phyloP scores from a whole-genome alignment of 371 early-diverging fungal species.

The Mortierella sp. region DNA sequence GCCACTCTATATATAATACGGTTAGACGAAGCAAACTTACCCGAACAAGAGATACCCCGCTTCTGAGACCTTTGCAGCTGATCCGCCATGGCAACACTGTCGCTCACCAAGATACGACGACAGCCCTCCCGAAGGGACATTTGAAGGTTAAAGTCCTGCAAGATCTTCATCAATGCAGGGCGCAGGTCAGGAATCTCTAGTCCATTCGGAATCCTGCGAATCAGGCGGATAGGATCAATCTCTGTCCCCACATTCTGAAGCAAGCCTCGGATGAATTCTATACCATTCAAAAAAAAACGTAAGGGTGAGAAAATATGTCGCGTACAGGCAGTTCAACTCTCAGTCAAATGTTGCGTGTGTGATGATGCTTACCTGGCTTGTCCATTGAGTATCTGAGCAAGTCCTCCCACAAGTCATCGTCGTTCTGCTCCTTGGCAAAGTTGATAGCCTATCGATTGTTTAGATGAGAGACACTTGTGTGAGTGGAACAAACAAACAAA shows the following conservation, averaged over 20 bases:
- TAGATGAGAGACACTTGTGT: not conserved
- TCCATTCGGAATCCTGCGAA: conserved; percentile 85
- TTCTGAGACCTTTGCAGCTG: conserved; percentile 81
- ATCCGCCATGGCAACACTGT: conserved; percentile 85
- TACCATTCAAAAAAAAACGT: not conserved
- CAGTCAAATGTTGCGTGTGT: not conserved
- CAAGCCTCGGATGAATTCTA: conserved; percentile 91
- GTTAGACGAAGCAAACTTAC: conserved; percentile 43
- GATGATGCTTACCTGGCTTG: conserved; percentile 76
- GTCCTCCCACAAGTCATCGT: conserved; percentile 96
- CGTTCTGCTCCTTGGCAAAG: conserved; percentile 97
- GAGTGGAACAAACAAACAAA: not conserved
- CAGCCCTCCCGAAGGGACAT: conserved; percentile 91
- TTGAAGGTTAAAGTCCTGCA: conserved; percentile 93
- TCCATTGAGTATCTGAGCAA: conserved; percentile 89
- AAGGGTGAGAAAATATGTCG: not conserved
- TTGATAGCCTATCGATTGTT: conserved; percentile 86
- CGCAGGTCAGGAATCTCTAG: conserved; percentile 88
- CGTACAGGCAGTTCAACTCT: not conserved
- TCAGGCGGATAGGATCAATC: conserved; percentile 86
- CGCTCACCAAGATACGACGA: conserved; percentile 86
- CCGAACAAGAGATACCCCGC: conserved; percentile 72
- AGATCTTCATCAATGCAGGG: conserved; percentile 83
- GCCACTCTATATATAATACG: not conserved
- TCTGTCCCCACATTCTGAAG: conserved; percentile 90